These are phyloP conservation scores for Perilla frutescens DNA, from an alignment of 257 asterid species.

Conservation along the genomic window DNA sequence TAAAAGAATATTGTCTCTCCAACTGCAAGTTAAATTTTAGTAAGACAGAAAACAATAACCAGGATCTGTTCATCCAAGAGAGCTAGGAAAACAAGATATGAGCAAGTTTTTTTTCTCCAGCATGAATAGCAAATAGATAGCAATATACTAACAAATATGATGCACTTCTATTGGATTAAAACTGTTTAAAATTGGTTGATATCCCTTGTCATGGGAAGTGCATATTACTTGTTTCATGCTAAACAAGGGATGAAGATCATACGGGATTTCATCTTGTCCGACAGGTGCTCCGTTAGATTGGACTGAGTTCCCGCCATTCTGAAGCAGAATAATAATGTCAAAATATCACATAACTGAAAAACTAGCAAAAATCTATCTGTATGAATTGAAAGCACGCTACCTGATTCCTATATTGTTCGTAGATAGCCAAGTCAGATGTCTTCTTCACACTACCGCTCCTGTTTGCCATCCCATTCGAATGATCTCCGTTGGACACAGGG, in stretches of 20 bases:
- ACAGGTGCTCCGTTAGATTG: conserved; percentile 61
- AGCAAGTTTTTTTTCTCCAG: conserved; percentile 9
- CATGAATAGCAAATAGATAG: not conserved
- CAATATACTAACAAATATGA: conserved; percentile 3
- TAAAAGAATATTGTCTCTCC: not conserved
- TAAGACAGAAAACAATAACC: not conserved
- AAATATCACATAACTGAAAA: conserved; percentile 23
- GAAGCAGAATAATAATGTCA: conserved; percentile 43
- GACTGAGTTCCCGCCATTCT: conserved; percentile 53
- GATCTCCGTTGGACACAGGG: conserved; percentile 41
- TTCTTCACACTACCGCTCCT: conserved; percentile 56
- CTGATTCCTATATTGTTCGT: conserved; percentile 77
- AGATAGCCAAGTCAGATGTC: conserved; percentile 77
- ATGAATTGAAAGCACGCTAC: conserved; percentile 44
- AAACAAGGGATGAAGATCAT: conserved; percentile 41
- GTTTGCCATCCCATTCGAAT: conserved; percentile 43
- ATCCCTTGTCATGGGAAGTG: conserved; percentile 9
- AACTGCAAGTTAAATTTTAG: not conserved
- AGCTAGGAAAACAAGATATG: conserved; percentile 10
- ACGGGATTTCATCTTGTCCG: conserved; percentile 68
- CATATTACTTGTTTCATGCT: conserved; percentile 6
- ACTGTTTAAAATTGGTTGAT: not conserved
- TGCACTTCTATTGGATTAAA: not conserved
- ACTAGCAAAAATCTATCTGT: conserved; percentile 2
- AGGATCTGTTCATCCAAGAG: not conserved